These are phyloP conservation scores for Alopecurus myosuroides DNA, from an alignment of 176 grass and related monocot genomes.

Conservation along the genomic window DNA sequence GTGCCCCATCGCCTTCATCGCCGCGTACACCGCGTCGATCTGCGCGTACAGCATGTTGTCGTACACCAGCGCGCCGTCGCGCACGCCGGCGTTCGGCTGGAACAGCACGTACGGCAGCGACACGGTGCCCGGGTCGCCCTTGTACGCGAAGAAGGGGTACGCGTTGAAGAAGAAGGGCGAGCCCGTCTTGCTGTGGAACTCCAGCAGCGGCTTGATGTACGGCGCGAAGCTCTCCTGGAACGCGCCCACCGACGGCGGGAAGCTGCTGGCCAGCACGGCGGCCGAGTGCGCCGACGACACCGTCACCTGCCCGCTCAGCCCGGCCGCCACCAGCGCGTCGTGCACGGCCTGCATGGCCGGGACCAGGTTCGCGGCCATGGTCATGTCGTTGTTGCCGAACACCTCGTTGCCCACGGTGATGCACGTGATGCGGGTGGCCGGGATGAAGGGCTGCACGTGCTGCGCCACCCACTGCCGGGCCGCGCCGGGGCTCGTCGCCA, in stretches of 20 bases:
- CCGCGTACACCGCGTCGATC: constrained; percentile 88
- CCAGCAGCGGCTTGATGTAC: constrained; percentile 66
- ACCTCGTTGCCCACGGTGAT: constrained; percentile 87
- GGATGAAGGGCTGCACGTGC: constrained; percentile 63
- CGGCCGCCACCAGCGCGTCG: constrained; percentile 38
- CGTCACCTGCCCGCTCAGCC: constrained; percentile 39
- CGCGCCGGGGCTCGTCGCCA: constrained; percentile 16
- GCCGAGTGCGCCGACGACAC: constrained; percentile 66
- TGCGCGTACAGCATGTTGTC: constrained; percentile 95
- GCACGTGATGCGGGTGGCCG: constrained; percentile 67
- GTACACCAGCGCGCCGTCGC: constrained; percentile 37
- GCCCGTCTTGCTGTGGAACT: constrained; percentile 46
- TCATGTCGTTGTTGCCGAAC: constrained; percentile 38
- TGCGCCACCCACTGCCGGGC: constrained; percentile 65
- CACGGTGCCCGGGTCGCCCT: constrained; percentile 38
- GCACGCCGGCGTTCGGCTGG: constrained; percentile 61
- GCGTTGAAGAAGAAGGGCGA: constrained; percentile 76
- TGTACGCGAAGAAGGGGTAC: constrained; percentile 80
- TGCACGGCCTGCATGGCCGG: constrained; percentile 68
- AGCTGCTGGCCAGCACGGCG: constrained; percentile 55
- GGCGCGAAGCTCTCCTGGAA: constrained; percentile 53
- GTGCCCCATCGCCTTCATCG: constrained; percentile 81
- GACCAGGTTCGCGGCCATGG: constrained; percentile 51
- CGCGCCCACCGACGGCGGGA: constrained; percentile 61
- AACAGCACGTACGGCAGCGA: constrained; percentile 84